phyloP scores from a whole-genome alignment of 73 alveolate species.

The Paramecium caudatum region DNA sequence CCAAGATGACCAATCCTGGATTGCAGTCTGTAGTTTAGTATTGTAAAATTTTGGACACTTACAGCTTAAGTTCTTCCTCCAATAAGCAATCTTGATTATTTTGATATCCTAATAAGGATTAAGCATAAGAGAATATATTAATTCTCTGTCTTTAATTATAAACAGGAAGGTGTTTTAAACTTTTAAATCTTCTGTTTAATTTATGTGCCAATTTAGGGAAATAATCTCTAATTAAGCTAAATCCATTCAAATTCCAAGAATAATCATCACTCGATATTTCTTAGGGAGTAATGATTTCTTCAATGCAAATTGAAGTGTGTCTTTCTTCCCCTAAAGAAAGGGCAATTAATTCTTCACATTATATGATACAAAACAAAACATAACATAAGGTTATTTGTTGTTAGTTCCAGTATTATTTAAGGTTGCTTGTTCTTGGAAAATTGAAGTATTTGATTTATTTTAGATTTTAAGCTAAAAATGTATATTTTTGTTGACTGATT shows the following conservation, averaged over 20 bases:
- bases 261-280: neutral
- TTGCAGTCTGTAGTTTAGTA: too few relatives aligned
- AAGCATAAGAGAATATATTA: neutral
- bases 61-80: too few relatives aligned
- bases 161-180: neutral
- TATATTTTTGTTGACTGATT: slow-evolving; percentile 3
- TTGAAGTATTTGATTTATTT: neutral
- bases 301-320: neutral
- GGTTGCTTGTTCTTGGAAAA: neutral
- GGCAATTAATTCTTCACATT: slow-evolving; percentile 48
- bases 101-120: neutral
- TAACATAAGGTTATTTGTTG: neutral
- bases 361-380: neutral
- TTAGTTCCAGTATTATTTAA: neutral
- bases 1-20: too few relatives aligned
- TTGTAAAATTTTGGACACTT: too few relatives aligned
- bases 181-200: neutral
- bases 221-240: slow-evolving; percentile 9
- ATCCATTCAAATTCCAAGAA: slow-evolving; percentile 24
- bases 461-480: neutral
- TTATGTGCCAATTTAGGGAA: slow-evolving; percentile 15
- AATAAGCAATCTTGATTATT: too few relatives aligned
- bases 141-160: neutral
- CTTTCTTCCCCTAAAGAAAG: neutral
- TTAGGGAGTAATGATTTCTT: neutral